Base-by-base conservation (phyloP, 2,329 filamentous ascomycete genomes). In the Dothistroma pini region DNA sequence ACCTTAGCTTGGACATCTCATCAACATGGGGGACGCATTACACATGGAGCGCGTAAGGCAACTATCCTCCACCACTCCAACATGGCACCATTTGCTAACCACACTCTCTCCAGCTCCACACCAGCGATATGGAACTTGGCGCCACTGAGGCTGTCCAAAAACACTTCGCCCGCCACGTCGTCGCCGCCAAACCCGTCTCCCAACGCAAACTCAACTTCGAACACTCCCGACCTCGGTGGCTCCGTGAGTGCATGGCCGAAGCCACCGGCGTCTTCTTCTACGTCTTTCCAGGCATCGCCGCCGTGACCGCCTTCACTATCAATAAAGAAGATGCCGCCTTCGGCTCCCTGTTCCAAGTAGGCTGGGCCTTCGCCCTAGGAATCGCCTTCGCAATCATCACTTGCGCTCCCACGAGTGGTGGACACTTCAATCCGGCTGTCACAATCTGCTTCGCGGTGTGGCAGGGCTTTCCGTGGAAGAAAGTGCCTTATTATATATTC, bases 331-430 rank as follows among this genome's bases (percentile, higher is more conserved):
- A 76, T 35, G 74, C 77, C 1, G 75, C 73, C 2, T 82, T 79
- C 60, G 81, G 83, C n/a, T 80, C 76, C 65, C 64, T 85, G 32
- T 81, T 85, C 67, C 79, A 83, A 63, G 81, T 85, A 58, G 83
- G 83, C 19, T 81, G 77, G 71, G 81, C 81, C 2, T 86, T 83
- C 68, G 81, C 81, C 5, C 69, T 85, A 16, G 83, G 84, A 4
- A 84, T 86, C 67, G 80, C 82, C 14, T 83, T 85, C 65, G 83
- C 83, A 50, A 84, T 86, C 71, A 84, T 85, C 58, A 81, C 79
- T 38, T 84, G 81, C 65, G 83, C 77, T 6, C 74, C 81, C 1
- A 81, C 79, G 1, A 82, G 79, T 6, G 83, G 84, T 53, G 66
- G 69, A 6, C 69, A 72, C 78, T 69, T 74, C 63, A 70, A 69